A percentile compares a stretch with the other conserved stretches of the same genome.
Conservation (phyloP, 495 filamentous ascomycete species). For the Tuber magnatum region DNA sequence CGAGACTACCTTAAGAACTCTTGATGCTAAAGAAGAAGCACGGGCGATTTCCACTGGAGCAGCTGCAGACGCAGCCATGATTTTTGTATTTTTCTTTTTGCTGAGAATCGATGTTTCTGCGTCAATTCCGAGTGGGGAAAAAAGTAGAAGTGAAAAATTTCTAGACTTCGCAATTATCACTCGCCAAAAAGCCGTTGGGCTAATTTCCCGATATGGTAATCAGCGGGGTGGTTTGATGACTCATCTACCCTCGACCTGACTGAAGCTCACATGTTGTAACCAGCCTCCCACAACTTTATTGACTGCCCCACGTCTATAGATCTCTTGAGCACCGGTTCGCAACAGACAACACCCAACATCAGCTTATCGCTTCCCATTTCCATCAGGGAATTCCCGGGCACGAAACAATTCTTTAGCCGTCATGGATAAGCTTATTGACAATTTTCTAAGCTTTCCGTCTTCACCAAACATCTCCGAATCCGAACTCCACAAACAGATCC, state of each 20-base stretch:
- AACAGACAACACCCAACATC: conserved; percentile 10
- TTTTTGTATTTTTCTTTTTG: background rate
- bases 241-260: conserved; percentile 27
- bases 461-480: conserved; percentile 31
- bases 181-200: conserved; percentile 3
- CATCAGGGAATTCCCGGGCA: conserved; percentile 19
- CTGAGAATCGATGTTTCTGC: background rate
- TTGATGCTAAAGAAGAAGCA: conserved; percentile 33
- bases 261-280: conserved; percentile 15
- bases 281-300: conserved; percentile 13
- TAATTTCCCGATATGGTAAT: background rate
- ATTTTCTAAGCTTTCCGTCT: conserved; percentile 32
- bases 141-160: background rate
- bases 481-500: conserved; percentile 34
- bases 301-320: conserved; percentile 26
- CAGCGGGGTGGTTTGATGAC: conserved; percentile 25
- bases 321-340: background rate
- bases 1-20: conserved; percentile 37
- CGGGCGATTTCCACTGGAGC: conserved; percentile 35
- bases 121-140: background rate
- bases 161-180: conserved; percentile 18
- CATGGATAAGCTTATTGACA: conserved; percentile 40
- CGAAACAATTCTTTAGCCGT: conserved; percentile 12
- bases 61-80: conserved; percentile 19
- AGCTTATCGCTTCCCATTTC: conserved; percentile 12